Conservation (phyloP, 2,329 filamentous ascomycete genomes). For the Phaeoacremonium minimum region DNA sequence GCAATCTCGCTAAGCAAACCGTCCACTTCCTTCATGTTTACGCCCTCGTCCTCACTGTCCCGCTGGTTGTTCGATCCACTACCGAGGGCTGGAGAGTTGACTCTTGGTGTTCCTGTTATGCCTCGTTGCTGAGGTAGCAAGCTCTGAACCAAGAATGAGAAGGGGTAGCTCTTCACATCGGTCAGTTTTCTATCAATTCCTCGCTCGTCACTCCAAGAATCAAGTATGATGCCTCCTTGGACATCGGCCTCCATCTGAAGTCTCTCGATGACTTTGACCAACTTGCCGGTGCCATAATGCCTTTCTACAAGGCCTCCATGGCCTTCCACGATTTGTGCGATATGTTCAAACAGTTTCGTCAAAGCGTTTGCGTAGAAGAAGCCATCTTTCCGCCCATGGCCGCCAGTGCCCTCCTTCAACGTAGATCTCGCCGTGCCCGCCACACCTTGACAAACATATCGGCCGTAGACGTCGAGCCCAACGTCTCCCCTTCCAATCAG, state of each 20-base stretch:
- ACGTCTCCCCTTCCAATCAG: conserved; percentile 85
- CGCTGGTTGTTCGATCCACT: conserved; percentile 43
- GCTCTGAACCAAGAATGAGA: conserved; percentile 94
- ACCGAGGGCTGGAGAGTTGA: conserved; percentile 69
- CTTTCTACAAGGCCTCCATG: conserved; percentile 88
- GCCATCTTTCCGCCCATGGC: conserved; percentile 60
- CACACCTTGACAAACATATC: conserved; percentile 94
- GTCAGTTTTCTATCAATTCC: conserved; percentile 80
- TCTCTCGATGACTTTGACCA: conserved; percentile 89
- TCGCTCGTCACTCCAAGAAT: conserved; percentile 92
- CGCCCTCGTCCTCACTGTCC: conserved; percentile 79
- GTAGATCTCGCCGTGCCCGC: conserved; percentile 77
- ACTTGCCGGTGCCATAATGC: conserved; percentile 89
- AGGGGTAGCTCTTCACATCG: conserved; percentile 96
- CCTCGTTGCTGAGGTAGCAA: conserved; percentile 72
- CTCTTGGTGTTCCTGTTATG: conserved; percentile 57
- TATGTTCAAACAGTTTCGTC: conserved; percentile 93
- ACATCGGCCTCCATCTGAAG: conserved; percentile 93
- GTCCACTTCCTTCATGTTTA: conserved; percentile 97
- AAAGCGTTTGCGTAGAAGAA: conserved; percentile 91
- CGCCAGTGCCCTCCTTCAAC: conserved; percentile 62
- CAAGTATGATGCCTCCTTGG: conserved; percentile 90
- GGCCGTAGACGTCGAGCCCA: conserved; percentile 89
- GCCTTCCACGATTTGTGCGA: conserved; percentile 91
- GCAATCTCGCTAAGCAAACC: conserved; percentile 81